Evolutionary conservation across 352 stramenopile species (phyloP).

Genomic region (Globisporangium okanoganense): DNA sequence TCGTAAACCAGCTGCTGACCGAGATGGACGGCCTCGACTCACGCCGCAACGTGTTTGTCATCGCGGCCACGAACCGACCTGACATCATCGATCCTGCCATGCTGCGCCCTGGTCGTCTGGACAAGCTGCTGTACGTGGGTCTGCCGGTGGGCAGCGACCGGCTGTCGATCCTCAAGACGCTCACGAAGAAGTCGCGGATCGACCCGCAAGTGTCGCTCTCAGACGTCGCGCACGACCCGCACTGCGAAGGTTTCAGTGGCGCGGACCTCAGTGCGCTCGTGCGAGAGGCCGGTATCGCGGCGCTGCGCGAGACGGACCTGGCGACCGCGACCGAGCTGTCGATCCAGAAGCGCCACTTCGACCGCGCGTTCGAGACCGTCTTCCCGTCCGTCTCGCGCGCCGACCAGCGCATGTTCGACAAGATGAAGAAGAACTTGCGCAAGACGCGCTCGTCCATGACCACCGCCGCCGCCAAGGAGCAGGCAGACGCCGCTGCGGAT

Average conservation of each 20-base stretch:
- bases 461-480: slow-evolving; percentile 7
- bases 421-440: slow-evolving; percentile 87
- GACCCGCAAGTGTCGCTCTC: slow-evolving; percentile 84
- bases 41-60: slow-evolving; percentile 95
- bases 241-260: slow-evolving; percentile 95
- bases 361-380: slow-evolving; percentile 70
- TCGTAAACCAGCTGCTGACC: slow-evolving; percentile 98
- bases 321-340: slow-evolving; percentile 31
- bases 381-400: slow-evolving; percentile 83
- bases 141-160: slow-evolving; percentile 84
- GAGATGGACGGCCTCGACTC: slow-evolving; percentile 99
- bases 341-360: slow-evolving; percentile 70
- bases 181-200: slow-evolving; percentile 72
- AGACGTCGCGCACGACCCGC: slow-evolving; percentile 84
- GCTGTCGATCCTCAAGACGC: slow-evolving; percentile 90
- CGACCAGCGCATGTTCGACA: slow-evolving; percentile 85
- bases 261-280: slow-evolving; percentile 97
- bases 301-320: slow-evolving; percentile 77
- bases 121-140: slow-evolving; percentile 98
- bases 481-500: not conserved
- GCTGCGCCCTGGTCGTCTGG: slow-evolving; percentile 96
- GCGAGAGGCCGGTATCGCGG: slow-evolving; percentile 94
- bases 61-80: slow-evolving; percentile 93
- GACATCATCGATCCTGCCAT: slow-evolving; percentile 99
- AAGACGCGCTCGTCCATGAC: slow-evolving; percentile 47